Evolutionary conservation across 148 eudicot genomes (phyloP).

Genomic region (Fagopyrum tataricum): DNA sequence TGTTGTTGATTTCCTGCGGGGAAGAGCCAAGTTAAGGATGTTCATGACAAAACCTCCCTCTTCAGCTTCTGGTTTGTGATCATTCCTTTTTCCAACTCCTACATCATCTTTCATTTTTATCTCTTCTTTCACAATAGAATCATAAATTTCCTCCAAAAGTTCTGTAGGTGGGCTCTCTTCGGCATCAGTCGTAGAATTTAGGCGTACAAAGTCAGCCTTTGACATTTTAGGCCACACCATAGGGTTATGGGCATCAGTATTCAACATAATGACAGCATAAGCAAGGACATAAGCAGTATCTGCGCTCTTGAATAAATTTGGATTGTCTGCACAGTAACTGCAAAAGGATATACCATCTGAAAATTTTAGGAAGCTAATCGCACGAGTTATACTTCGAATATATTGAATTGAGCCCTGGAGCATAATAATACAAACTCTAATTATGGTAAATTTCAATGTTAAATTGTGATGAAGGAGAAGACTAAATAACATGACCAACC

Average conservation of each 20-base stretch:
- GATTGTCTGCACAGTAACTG: constrained; percentile 98
- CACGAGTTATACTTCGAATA: not conserved
- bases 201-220: constrained; percentile 79
- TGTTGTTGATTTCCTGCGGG: constrained; percentile 43
- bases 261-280: constrained; percentile 97
- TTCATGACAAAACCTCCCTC: constrained; percentile 81
- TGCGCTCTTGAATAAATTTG: constrained; percentile 91
- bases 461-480: not conserved
- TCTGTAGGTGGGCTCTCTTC: constrained; percentile 82
- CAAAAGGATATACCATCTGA: constrained; percentile 15
- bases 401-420: not conserved
- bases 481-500: not conserved
- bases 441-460: not conserved
- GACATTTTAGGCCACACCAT: constrained; percentile 97
- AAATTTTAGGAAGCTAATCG: not conserved
- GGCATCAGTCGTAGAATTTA: constrained; percentile 70
- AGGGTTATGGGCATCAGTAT: constrained; percentile 99
- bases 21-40: constrained; percentile 94
- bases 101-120: constrained; percentile 91
- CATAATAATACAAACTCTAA: not conserved
- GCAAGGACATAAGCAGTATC: constrained; percentile 99
- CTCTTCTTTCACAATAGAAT: constrained; percentile 89
- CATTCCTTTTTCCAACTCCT: constrained; percentile 45
- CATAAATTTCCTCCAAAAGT: constrained; percentile 89
- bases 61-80: constrained; percentile 74